Evolutionary conservation across 163 green algal genomes (phyloP), one percentile per base, ranked within the genome.

Genomic region (Scenedesmus sp.): DNA sequence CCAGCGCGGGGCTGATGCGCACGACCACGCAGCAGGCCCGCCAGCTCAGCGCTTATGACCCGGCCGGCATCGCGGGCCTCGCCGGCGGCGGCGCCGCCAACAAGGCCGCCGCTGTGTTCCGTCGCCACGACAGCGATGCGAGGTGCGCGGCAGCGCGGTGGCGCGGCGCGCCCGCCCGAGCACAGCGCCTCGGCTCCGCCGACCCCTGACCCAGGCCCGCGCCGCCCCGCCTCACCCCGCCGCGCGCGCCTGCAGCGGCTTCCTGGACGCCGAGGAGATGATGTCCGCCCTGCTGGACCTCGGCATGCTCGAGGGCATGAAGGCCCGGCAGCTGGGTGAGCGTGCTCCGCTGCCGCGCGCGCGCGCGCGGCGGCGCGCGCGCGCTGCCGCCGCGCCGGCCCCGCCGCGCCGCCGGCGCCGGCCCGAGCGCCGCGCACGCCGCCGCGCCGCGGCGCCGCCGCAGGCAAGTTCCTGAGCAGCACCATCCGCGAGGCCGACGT

Each of bases 41-140:
- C 33, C 22, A 33, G 1, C 28, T 63, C 24, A 48, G 48, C 22
- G 26, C 47, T n/a, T 2, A 60, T 0, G 74, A 81, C 51, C 47
- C 47, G 0, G 45, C 33, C 22, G 70, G 70, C 1, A 34, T 81
- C 9, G 28, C 31, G 13, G 74, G 80, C 9, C 50, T 91, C 56
- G 82, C 86, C 15, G 84, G 81, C 9, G 86, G 86, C 17, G 86
- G 86, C 6, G 82, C 81, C 6, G 81, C 78, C 9, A 81, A 86
- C 78, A 88, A 88, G 69, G 86, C 86, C 11, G 84, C 82, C 29
- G 70, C 87, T 24, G 87, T 91, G 56, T 91, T 91, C 82, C 83
- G 84, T 20, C 85, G 85, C n/a, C 84, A 91, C 56, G 86, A 91
- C 69, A 29, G 69, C n/a, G 80, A 89, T 33, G 54, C 22, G 20